These are phyloP conservation scores for Leccinum obscurum DNA, from an alignment of 768 basidiomycete species.

Conservation along the genomic window DNA sequence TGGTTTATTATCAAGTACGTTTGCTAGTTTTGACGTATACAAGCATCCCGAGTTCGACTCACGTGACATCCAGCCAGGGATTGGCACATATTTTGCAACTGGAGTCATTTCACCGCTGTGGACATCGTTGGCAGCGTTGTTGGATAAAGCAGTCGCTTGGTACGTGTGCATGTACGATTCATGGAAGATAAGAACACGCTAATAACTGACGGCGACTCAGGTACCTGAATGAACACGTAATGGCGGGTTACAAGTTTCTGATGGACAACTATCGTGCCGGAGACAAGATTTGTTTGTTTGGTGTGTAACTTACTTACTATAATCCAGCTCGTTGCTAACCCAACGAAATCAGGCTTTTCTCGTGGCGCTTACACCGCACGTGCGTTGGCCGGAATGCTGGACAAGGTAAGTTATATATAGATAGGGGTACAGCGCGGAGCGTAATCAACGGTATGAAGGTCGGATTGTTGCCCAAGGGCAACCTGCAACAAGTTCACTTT, in stretches of 20 bases:
- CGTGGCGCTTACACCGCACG: conserved; percentile 69
- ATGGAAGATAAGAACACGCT: background rate
- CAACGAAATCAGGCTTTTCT: conserved; percentile 60
- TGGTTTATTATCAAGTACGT: conserved; percentile 71
- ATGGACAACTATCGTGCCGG: conserved; percentile 76
- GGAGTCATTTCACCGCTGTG: conserved; percentile 67
- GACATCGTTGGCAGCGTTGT: conserved; percentile 54
- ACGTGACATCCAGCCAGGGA: conserved; percentile 38
- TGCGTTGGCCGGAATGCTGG: conserved; percentile 72
- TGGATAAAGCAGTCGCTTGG: conserved; percentile 77
- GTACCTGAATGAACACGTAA: conserved; percentile 73
- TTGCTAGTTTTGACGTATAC: background rate
- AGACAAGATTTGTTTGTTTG: conserved; percentile 75
- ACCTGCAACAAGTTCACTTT: conserved; percentile 67
- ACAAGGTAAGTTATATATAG: conserved; percentile 47
- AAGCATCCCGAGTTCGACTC: background rate
- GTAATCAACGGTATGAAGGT: conserved; percentile 42
- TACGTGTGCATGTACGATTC: conserved; percentile 30
- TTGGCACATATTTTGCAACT: conserved; percentile 55
- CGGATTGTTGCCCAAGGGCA: conserved; percentile 68
- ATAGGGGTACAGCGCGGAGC: background rate
- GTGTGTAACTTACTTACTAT: conserved; percentile 32
- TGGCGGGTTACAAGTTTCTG: conserved; percentile 73
- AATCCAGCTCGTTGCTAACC: conserved; percentile 15
- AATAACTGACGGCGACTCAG: conserved; percentile 31